Base-by-base conservation (phyloP, 257 asterid species). In the Apocynum venetum region DNA sequence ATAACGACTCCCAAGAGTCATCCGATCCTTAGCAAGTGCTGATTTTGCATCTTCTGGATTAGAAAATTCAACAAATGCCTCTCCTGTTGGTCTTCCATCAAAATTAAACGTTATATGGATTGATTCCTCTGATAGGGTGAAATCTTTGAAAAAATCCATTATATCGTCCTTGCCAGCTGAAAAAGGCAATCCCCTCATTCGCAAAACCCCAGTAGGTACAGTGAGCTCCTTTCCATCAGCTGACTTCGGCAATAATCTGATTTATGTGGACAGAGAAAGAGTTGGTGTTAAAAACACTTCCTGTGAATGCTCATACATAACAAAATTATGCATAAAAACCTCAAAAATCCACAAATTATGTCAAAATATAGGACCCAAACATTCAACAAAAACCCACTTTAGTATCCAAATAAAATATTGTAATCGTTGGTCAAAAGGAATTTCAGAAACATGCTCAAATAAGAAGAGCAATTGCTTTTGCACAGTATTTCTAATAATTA, bases 121-220 rank as follows among this genome's bases (percentile, higher is more conserved):
- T 0, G 96, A 87, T 72, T 92, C 91, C 76, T 95, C 97, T 0
- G 96, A 81, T 81, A 92, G 60, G 43, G 68, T 67, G 71, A 89
- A 92, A 70, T 89, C 86, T 81, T 88, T 88, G 73, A 92, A 95
- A 87, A 95, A 95, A 53, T 91, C 96, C n/a, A 88, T 80, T 72
- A 95, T 87, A 64, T 95, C 98, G 11, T 90, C 93, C 82, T 95
- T 95, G 77, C 92, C 89, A 20, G 98, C 98, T 69, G 98, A 92
- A 84, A 89, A 95, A 35, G 98, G 98, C 89, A 95, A 80, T 11
- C 96, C 93, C 86, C 96, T 87, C 96, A 88, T 87, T 73, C 97
- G 90, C 83, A 95, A 44, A 35, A 95, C 85, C 6, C 87, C 83
- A 0, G 95, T 88, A 51, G 89, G 92, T 25, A 89, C 96, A 41